Base-by-base conservation (phyloP, 202 grass and related monocot genomes). In the Dendrocalamus latiflorus region DNA sequence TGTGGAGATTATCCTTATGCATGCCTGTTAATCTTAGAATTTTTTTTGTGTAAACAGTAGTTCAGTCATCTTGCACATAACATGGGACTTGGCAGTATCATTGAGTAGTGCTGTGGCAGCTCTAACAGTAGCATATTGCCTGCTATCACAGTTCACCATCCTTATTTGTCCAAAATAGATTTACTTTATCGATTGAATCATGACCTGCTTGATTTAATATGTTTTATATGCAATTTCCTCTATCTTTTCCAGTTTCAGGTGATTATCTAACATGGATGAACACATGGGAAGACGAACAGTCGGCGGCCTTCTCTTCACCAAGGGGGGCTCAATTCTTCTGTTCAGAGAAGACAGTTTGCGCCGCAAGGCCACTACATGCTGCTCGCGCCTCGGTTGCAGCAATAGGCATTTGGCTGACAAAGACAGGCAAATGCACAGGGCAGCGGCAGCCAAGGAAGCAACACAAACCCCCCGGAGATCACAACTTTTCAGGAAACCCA, bases 251-350 rank as follows among this genome's bases (percentile, higher is more conserved):
- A n/a, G n/a, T n/a, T n/a, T 15, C 68, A 83, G 75, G 74, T 62
- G 44, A 62, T 62, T 74, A 12, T 37, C 45, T 71, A 9, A 79
- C 42, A 97, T 97, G 91, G 87, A 94, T 15, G 91, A 91, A 25
- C 77, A 90, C 57, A 91, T 94, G 94, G 94, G 91, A 28, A 88
- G 94, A 49, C 88, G 91, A 56, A 97, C 94, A 1, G 94, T 91
- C 1, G 86, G 91, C 11, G 91, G 94, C 54, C 91, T 97, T 20
- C 89, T 97, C 84, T 86, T 91, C 72, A 94, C 94, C 70, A 93
- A 89, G 73, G 91, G 91, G 2, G 94, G 94, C 20, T 97, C 87
- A 8, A 91, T 91, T 77, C 91, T 90, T 21, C 79, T 94, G 76
- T 97, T 90, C 75, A 79, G 94, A 75, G 94, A 97, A 72, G 86